A percentile compares a stretch with the other conserved stretches of the same genome.
Conservation (phyloP, 441 rosid genomes). For the Sinapis alba region DNA sequence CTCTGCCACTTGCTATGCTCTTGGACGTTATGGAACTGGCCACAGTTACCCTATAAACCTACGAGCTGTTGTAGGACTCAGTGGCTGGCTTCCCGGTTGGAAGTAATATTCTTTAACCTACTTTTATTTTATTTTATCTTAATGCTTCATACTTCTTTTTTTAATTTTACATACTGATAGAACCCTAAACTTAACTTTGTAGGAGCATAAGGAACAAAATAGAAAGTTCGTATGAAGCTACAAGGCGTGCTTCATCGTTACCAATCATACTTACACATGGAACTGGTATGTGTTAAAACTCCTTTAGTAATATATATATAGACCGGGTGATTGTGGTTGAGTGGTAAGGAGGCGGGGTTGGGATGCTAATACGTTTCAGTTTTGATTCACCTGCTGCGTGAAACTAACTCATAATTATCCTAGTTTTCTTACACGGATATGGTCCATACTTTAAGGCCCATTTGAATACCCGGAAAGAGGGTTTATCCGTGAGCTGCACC, state of each 20-base stretch:
- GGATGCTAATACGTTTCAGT: too few relatives aligned
- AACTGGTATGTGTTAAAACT: constrained; percentile 41
- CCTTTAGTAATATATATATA: not conserved
- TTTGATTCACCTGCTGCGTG: too few relatives aligned
- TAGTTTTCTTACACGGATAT: too few relatives aligned
- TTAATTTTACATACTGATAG: constrained; percentile 6
- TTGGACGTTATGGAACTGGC: constrained; percentile 60
- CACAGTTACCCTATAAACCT: constrained; percentile 53
- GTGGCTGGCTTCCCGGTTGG: constrained; percentile 77
- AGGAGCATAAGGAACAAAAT: constrained; percentile 61
- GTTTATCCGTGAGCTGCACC: too few relatives aligned
- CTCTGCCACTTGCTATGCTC: constrained; percentile 63
- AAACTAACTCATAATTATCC: too few relatives aligned
- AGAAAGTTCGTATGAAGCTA: constrained; percentile 60
- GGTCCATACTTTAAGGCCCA: too few relatives aligned
- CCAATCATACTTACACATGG: constrained; percentile 67
- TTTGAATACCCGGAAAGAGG: too few relatives aligned
- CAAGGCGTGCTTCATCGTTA: constrained; percentile 66
- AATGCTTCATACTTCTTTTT: not conserved
- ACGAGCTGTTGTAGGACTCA: constrained; percentile 69
- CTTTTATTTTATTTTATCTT: not conserved
- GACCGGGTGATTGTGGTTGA: too few relatives aligned
- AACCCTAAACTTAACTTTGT: constrained; percentile 14
- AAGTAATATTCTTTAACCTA: constrained; percentile 42
- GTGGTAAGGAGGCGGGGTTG: too few relatives aligned